Evolutionary conservation across 495 filamentous ascomycete genomes (phyloP).

Genomic region (Penicillium mononematosum): DNA sequence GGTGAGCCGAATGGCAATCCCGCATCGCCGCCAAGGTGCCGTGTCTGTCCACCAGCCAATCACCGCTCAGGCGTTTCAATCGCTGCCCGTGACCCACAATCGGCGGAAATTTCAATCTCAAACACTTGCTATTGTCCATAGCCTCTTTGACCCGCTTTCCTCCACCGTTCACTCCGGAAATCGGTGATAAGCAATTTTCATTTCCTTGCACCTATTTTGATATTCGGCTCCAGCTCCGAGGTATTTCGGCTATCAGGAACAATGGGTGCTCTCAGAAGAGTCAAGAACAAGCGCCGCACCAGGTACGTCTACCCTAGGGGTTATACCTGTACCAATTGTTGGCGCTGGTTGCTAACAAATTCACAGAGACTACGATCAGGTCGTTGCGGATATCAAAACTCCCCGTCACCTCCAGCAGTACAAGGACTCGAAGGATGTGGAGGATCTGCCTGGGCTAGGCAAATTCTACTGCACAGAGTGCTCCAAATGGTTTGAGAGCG

Average conservation of each 20-base stretch:
- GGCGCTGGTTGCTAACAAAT: conserved; percentile 1
- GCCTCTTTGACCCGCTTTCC: conserved; percentile 31
- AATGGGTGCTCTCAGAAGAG: conserved; percentile 56
- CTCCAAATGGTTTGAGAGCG: conserved; percentile 92
- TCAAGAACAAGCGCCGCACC: conserved; percentile 59
- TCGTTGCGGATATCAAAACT: conserved; percentile 72
- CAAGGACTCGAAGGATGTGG: conserved; percentile 73
- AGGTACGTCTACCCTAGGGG: conserved; percentile 40
- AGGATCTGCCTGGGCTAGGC: conserved; percentile 85
- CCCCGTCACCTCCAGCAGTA: conserved; percentile 74
- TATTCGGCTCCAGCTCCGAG: conserved; percentile 23
- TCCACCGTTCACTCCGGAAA: conserved; percentile 40
- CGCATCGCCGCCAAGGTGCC: conserved; percentile 38
- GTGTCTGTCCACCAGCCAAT: conserved; percentile 41
- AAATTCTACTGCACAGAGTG: conserved; percentile 88
- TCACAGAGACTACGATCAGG: conserved; percentile 82
- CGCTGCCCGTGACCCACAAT: conserved; percentile 27
- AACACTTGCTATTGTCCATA: conserved; percentile 16
- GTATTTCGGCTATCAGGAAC: conserved; percentile 24
- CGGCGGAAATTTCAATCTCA: conserved; percentile 32
- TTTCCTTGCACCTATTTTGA: conserved; percentile 18
- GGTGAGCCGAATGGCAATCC: conserved; percentile 60
- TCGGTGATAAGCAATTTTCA: conserved; percentile 42
- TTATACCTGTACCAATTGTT: not conserved
- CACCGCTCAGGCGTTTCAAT: conserved; percentile 30